phyloP scores from a whole-genome alignment of 441 rosid genomes.

The Populus hybrid region DNA sequence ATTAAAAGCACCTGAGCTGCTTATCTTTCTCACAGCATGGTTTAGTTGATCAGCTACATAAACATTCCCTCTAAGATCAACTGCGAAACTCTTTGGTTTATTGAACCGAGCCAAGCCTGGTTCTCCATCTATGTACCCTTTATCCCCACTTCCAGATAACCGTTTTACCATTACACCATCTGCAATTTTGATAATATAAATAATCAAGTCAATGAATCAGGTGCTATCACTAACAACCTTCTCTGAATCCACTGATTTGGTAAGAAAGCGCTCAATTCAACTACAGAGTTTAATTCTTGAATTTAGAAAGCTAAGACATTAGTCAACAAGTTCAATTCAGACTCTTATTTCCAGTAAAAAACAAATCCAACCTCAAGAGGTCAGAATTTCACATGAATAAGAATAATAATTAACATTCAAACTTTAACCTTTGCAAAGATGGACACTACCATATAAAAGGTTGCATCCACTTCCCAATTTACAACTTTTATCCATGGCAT shows the following conservation, averaged over 20 bases:
- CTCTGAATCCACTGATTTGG: neutral
- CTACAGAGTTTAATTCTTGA: neutral
- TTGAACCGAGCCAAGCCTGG: slow-evolving; percentile 41
- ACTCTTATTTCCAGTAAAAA: neutral
- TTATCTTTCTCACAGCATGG: slow-evolving; percentile 56
- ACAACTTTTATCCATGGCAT: neutral
- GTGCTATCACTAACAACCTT: neutral
- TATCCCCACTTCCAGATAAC: slow-evolving; percentile 40
- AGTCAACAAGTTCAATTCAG: neutral
- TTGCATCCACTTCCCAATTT: neutral
- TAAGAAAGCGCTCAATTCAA: neutral
- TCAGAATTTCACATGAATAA: neutral
- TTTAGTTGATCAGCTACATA: slow-evolving; percentile 64
- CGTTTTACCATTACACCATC: slow-evolving; percentile 33
- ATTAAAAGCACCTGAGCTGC: slow-evolving; percentile 37
- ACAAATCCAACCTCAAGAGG: neutral
- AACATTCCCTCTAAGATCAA: slow-evolving; percentile 58
- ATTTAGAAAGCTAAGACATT: neutral
- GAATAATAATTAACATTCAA: neutral
- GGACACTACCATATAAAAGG: neutral
- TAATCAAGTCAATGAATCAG: neutral
- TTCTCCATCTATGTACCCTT: slow-evolving; percentile 48
- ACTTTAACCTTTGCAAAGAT: neutral
- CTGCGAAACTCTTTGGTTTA: slow-evolving; percentile 45
- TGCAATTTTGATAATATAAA: slow-evolving; percentile 8